These are phyloP conservation scores for Plasmopara viticola DNA, from an alignment of 352 stramenopile species.

Conservation along the genomic window DNA sequence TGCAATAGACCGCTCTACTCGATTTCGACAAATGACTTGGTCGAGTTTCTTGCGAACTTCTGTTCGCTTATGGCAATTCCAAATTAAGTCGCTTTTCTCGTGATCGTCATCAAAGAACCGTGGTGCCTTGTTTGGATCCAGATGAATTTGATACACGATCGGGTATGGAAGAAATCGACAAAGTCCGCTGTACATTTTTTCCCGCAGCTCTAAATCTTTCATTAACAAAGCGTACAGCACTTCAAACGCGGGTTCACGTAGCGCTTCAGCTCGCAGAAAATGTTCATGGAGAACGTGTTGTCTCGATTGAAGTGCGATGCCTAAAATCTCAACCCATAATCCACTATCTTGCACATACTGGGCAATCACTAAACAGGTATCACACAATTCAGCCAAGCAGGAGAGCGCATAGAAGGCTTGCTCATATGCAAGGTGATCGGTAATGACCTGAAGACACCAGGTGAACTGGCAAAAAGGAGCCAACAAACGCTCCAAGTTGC, in stretches of 20 bases:
- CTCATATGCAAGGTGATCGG: constrained; percentile 73
- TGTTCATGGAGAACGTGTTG: constrained; percentile 80
- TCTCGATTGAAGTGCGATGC: constrained; percentile 68
- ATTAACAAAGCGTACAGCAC: constrained; percentile 70
- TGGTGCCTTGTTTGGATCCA: constrained; percentile 60
- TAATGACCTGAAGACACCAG: constrained; percentile 78
- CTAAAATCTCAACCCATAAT: constrained; percentile 74
- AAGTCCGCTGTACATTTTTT: constrained; percentile 68
- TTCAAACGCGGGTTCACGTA: constrained; percentile 75
- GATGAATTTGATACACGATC: constrained; percentile 77
- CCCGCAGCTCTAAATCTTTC: constrained; percentile 59
- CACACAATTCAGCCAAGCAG: constrained; percentile 70
- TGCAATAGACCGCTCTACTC: constrained; percentile 55
- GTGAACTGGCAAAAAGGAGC: constrained; percentile 71
- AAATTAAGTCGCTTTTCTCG: constrained; percentile 79
- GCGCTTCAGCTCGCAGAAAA: constrained; percentile 64
- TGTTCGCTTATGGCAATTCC: constrained; percentile 71
- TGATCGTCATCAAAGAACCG: constrained; percentile 82
- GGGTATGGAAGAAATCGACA: constrained; percentile 74
- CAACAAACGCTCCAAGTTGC: constrained; percentile 64
- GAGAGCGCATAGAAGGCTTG: constrained; percentile 74
- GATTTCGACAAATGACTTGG: constrained; percentile 72
- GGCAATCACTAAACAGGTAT: constrained; percentile 65
- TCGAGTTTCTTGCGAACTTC: constrained; percentile 74
- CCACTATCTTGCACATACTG: constrained; percentile 70